Evolutionary conservation across 2,329 filamentous ascomycete species (phyloP), one percentile per base, ranked within the genome.

Genomic region (Pyrenophora tritici-repentis): DNA sequence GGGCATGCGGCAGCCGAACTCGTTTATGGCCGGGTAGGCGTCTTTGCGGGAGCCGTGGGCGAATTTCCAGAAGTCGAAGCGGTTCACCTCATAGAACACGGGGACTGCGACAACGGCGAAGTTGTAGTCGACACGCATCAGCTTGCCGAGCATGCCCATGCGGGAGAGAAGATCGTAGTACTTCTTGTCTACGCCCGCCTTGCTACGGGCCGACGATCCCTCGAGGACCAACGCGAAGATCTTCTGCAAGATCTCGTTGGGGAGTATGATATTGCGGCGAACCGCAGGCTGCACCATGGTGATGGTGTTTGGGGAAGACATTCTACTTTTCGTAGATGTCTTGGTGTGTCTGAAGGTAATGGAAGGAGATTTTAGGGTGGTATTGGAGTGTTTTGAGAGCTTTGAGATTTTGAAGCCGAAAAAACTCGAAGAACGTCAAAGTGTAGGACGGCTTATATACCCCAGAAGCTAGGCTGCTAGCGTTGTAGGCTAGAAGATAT

Each of bases 191-290:
- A 49, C 16, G 32, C n/a, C n/a, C n/a, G 20, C 14, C 4, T 14
- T 7, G 6, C n/a, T 16, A 4, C 33, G 16, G 20, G 8, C 17
- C 16, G 35, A 18, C 16, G 53, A 17, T 24, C 22, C 22, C 22
- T 7, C 22, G 2, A 51, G 41, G 16, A 43, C 5, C 36, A 46
- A 42, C 20, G 43, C 47, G 50, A 65, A 48, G 51, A 65, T 60
- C 22, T 52, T 34, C n/a, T 42, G 16, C 4, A 59, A 17, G 10
- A 65, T 31, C 32, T 61, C 56, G n/a, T 56, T 47, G 6, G 60
- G 60, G 14, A 65, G 41, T 1, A 47, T 33, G 6, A 47, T 35
- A 32, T 52, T 44, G n/a, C 40, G 49, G 16, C 50, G 51, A 7
- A 43, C 51, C 4, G 42, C 26, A 1, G 44, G 24, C 4, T 41